A percentile compares a stretch with the other conserved stretches of the same genome.
Conservation (phyloP, 78 protist genomes). For the Chrysochromulina parva region DNA sequence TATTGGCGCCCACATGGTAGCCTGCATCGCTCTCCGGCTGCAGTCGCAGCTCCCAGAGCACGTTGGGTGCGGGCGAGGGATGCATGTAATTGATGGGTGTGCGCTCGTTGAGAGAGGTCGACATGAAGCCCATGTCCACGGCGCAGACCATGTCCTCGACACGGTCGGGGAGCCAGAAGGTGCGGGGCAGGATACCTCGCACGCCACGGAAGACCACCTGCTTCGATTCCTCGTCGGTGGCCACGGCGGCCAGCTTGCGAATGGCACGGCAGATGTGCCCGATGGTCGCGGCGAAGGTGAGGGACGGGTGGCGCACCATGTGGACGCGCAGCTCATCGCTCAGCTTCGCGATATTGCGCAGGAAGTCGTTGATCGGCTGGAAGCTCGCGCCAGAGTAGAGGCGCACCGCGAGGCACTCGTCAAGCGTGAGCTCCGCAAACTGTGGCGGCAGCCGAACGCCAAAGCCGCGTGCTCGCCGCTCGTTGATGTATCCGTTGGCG, state of each 20-base stretch:
- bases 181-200: background rate
- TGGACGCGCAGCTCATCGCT: background rate
- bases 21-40: too few species aligned
- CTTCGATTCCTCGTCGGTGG: background rate
- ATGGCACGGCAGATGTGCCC: background rate
- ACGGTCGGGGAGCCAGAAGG: background rate
- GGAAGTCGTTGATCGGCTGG: background rate
- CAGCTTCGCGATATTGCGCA: background rate
- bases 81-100: constrained; percentile 1
- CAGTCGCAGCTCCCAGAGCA: too few species aligned
- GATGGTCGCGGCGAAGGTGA: background rate
- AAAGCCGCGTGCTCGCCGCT: background rate
- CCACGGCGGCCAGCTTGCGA: background rate
- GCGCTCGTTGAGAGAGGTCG: background rate
- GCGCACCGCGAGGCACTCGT: background rate
- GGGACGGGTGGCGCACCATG: background rate
- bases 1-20: too few species aligned
- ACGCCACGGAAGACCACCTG: background rate
- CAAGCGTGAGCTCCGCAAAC: too few species aligned
- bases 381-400: background rate
- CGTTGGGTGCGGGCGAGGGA: background rate
- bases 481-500: background rate
- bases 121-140: constrained; percentile 1
- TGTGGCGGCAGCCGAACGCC: too few species aligned
- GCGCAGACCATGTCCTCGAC: background rate